Conservation (phyloP, 768 basidiomycete genomes). For the Suillus occidentalis region DNA sequence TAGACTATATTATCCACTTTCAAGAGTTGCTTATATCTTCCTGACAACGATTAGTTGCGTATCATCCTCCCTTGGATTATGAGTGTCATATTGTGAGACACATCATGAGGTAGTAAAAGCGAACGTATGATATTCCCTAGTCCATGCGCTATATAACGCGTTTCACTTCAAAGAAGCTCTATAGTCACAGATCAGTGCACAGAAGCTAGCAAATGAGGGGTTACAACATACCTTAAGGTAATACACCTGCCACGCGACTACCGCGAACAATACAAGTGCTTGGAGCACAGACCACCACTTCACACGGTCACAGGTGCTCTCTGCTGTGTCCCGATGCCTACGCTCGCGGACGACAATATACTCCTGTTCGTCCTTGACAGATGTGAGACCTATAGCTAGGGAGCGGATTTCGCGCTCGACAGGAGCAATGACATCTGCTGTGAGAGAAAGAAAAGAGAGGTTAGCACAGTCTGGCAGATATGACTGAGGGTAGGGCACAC, state of each 20-base stretch:
- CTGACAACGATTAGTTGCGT: neutral
- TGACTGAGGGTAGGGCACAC: conserved; percentile 18
- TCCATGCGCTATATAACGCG: conserved; percentile 60
- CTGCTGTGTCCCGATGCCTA: conserved; percentile 91
- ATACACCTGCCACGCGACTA: conserved; percentile 97
- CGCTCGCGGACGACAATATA: conserved; percentile 95
- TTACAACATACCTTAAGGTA: conserved; percentile 74
- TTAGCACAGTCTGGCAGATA: neutral
- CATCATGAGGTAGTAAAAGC: neutral
- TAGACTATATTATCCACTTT: too few species aligned
- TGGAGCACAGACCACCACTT: conserved; percentile 99
- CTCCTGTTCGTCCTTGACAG: conserved; percentile 98
- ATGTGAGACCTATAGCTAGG: conserved; percentile 74
- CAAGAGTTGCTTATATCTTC: neutral
- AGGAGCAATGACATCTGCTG: conserved; percentile 80
- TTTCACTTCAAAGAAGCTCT: conserved; percentile 81
- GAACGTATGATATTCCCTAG: neutral
- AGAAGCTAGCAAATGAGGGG: neutral
- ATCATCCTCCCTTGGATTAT: too few species aligned
- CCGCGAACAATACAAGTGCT: conserved; percentile 78
- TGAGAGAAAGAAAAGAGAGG: conserved; percentile 3
- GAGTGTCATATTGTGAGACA: neutral
- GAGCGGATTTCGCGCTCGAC: conserved; percentile 94
- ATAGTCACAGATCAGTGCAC: conserved; percentile 42
- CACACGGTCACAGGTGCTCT: conserved; percentile 90